phyloP scores from a whole-genome alignment of 1,284 basidiomycete species.

The Austroboletus niveus region DNA sequence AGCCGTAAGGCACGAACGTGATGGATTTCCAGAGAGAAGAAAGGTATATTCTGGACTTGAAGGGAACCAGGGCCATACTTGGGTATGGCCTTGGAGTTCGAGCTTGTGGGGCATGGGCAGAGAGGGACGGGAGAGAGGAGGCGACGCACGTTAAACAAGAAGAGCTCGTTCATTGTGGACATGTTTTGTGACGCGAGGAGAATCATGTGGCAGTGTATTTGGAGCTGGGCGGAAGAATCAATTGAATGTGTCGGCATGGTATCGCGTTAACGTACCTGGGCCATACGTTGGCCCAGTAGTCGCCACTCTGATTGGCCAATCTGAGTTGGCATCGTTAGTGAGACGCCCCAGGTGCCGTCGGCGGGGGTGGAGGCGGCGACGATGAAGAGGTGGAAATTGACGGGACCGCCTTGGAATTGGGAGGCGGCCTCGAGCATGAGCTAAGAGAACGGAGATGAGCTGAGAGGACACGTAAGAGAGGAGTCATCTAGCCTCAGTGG shows the following conservation, averaged over 20 bases:
- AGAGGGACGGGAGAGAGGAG: slow-evolving; percentile 3
- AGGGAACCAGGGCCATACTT: slow-evolving; percentile 39
- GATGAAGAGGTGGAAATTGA: slow-evolving; percentile 53
- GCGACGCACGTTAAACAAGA: slow-evolving; percentile 51
- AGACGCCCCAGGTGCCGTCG: slow-evolving; percentile 33
- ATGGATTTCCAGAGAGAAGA: slow-evolving; percentile 33
- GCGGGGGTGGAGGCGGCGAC: slow-evolving; percentile 49
- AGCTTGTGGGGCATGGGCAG: slow-evolving; percentile 34
- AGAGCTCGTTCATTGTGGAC: slow-evolving; percentile 46
- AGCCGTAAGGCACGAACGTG: slow-evolving; percentile 4
- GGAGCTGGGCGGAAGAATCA: slow-evolving; percentile 38
- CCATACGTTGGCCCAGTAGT: slow-evolving; percentile 42
- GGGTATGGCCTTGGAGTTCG: slow-evolving; percentile 38
- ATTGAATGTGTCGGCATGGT: slow-evolving; percentile 5
- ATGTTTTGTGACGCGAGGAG: slow-evolving; percentile 45
- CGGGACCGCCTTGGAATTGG: slow-evolving; percentile 35
- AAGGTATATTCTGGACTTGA: slow-evolving; percentile 36
- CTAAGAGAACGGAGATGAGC: slow-evolving; percentile 3
- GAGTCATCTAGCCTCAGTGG: slow-evolving; percentile 42
- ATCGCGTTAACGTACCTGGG: slow-evolving; percentile 40
- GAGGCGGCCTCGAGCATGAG: slow-evolving; percentile 32
- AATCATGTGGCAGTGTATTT: slow-evolving; percentile 60
- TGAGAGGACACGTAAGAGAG: neutral
- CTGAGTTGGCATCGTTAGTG: slow-evolving; percentile 21
- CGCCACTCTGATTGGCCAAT: slow-evolving; percentile 39